Evolutionary conservation across 2,329 filamentous ascomycete species (phyloP).

Genomic region (Clarireedia homoeocarpa): DNA sequence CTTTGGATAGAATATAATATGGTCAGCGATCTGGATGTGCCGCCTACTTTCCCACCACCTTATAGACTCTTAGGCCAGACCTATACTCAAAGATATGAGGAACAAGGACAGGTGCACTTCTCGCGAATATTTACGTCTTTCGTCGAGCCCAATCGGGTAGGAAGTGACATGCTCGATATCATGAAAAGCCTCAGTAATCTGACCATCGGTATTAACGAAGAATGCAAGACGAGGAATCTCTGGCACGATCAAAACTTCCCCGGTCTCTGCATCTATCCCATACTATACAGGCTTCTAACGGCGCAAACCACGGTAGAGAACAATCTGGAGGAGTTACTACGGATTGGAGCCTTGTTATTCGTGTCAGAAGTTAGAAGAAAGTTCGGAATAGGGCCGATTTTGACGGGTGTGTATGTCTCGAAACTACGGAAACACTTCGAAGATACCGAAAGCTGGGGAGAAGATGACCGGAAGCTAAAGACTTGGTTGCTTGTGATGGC

Average conservation of each 20-base stretch:
- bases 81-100: not conserved
- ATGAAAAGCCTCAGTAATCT: not conserved
- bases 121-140: not conserved
- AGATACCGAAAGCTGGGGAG: not conserved
- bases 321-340: not conserved
- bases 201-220: not conserved
- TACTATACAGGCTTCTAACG: not conserved
- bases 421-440: not conserved
- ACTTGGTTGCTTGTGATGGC: not conserved
- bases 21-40: not conserved
- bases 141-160: not conserved
- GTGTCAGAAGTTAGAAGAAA: not conserved
- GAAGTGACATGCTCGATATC: not conserved
- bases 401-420: not conserved
- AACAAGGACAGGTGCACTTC: not conserved
- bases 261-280: not conserved
- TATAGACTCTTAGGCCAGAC: not conserved
- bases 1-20: slow-evolving; percentile 5
- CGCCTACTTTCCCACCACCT: not conserved
- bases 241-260: not conserved
- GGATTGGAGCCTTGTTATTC: not conserved
- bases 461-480: not conserved
- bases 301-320: not conserved
- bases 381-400: not conserved
- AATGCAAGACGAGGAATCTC: not conserved